Evolutionary conservation across 2,329 filamentous ascomycete genomes (phyloP).

Genomic region (Magnaporthiopsis incrustans): DNA sequence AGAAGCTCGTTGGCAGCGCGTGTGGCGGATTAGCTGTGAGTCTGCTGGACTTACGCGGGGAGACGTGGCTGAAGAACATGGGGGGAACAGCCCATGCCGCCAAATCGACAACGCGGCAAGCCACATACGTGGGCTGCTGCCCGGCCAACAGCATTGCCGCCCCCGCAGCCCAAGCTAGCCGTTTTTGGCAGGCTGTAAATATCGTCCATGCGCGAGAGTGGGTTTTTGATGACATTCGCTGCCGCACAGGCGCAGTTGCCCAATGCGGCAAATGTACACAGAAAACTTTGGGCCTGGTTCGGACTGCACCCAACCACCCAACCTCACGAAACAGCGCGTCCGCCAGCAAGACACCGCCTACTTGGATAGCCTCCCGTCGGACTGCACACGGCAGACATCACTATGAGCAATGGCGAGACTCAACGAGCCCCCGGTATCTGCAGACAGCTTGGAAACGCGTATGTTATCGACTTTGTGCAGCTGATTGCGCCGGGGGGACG

Average conservation of each 20-base stretch:
- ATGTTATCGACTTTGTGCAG: conserved; percentile 27
- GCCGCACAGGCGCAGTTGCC: background rate
- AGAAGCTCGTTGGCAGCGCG: background rate
- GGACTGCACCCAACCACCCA: conserved; percentile 5
- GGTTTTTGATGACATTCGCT: background rate
- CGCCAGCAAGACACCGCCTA: background rate
- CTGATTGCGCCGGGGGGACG: background rate
- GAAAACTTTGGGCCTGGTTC: conserved; percentile 2
- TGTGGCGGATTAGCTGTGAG: background rate
- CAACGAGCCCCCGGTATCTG: conserved; percentile 63
- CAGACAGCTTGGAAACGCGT: conserved; percentile 66
- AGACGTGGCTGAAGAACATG: background rate
- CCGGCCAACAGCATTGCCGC: background rate
- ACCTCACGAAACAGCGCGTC: background rate
- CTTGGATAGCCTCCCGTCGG: conserved; percentile 2
- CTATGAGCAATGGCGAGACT: conserved; percentile 64
- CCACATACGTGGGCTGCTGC: background rate
- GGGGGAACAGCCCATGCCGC: no score
- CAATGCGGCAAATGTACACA: background rate
- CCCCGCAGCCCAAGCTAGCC: conserved; percentile 4
- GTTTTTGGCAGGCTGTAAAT: conserved; percentile 4
- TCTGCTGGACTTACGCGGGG: no score
- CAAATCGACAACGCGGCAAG: background rate
- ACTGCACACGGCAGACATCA: conserved; percentile 4
- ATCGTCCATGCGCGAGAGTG: background rate